These are phyloP conservation scores for Gossypium davidsonii DNA, from an alignment of 441 rosid genomes.

Conservation along the genomic window DNA sequence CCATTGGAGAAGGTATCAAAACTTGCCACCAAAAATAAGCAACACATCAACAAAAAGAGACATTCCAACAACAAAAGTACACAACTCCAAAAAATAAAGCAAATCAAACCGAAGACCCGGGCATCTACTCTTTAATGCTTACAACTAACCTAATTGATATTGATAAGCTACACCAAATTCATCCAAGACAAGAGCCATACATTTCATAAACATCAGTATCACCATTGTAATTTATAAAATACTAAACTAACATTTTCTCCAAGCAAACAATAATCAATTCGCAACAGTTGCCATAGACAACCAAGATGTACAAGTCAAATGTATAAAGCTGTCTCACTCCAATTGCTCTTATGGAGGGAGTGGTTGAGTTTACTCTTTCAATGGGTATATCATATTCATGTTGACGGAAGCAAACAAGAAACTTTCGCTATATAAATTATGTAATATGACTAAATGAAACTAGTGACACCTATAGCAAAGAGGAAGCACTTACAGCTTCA, in stretches of 20 bases:
- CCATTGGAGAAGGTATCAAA: neutral
- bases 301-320: neutral
- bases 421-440: neutral
- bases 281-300: neutral
- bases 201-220: neutral
- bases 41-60: neutral
- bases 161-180: neutral
- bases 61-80: neutral
- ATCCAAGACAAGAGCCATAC: neutral
- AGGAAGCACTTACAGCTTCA: neutral
- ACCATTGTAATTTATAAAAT: neutral
- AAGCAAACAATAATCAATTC: slow-evolving; percentile 5
- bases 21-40: neutral
- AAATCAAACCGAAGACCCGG: neutral
- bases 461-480: neutral
- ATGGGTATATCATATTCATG: neutral
- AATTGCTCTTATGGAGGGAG: neutral
- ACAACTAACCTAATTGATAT: neutral
- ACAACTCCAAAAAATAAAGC: neutral
- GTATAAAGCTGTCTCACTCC: slow-evolving; percentile 3
- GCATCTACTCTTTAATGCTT: neutral
- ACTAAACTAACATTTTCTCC: neutral
- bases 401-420: neutral
- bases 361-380: neutral
- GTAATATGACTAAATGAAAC: neutral